Base-by-base conservation (phyloP, 352 stramenopile species). In the Globisporangium yorkense region DNA sequence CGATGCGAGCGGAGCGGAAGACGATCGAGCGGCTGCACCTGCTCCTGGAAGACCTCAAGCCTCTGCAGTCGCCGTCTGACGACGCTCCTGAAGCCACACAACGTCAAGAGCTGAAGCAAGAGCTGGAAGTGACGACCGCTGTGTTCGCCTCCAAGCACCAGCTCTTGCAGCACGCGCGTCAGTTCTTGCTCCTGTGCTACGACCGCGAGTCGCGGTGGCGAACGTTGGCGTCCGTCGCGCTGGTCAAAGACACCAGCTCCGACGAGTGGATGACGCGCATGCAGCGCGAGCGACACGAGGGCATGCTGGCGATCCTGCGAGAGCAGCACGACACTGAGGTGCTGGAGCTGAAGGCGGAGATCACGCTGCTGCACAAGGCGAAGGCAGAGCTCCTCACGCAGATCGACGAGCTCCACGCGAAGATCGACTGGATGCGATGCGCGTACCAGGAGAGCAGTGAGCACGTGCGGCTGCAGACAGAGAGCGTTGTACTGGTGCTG, bases 251-350 rank as follows among this genome's bases (percentile, higher is more conserved):
- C 64, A 72, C 58, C 21, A 70, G 70, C 0, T 89, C 80, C 1
- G 69, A 89, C 29, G 71, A 85, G 41, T 92, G 83, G 83, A 85
- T 92, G 71, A 87, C 77, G 1, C 57, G 46, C 7, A 71, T 72
- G 63, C 83, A 89, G 47, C 57, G 63, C 16, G 74, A 72, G 16
- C 77, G 80, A 1, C 80, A 88, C 20, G 79, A 88, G 18, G 56
- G 78, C 1, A 67, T 69, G 29, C 33, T 88, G 21, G 53, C 66
- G 20, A 31, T 80, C n/a, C 54, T 89, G 2, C 66, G 84, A 43
- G 61, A 66, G 13, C 70, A 87, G 54, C 77, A 89, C 51, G 66
- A 77, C 3, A 41, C 66, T n/a, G 58, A 76, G n/a, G 55, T 77
- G 27, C 52, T 65, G 27, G 54, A 41, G n/a, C 56, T 90, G 2